phyloP scores from a whole-genome alignment of 2,329 filamentous ascomycete species.

The Stylonectria norvegica region DNA sequence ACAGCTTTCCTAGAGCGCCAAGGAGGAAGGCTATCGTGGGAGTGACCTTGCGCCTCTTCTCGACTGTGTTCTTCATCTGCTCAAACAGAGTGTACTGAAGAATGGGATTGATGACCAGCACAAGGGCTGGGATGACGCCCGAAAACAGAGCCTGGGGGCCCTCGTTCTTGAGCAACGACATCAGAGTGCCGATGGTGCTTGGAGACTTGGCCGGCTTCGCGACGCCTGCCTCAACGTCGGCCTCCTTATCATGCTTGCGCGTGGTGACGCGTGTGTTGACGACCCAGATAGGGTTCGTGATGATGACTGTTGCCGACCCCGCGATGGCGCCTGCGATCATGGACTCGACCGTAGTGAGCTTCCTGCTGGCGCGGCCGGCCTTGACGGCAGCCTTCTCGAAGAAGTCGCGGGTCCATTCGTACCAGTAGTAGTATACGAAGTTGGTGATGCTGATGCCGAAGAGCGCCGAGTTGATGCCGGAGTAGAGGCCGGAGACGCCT shows the following conservation, averaged over 20 bases:
- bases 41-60: slow-evolving; percentile 70
- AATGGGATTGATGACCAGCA: slow-evolving; percentile 97
- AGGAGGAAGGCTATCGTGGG: slow-evolving; percentile 86
- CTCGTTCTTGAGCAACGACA: slow-evolving; percentile 77
- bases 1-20: slow-evolving; percentile 88
- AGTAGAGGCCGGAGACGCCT: slow-evolving; percentile 83
- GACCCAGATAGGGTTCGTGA: slow-evolving; percentile 99
- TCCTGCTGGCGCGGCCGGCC: slow-evolving; percentile 69
- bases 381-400: slow-evolving; percentile 77
- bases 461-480: slow-evolving; percentile 87
- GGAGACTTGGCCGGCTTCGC: slow-evolving; percentile 49
- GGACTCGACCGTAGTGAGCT: slow-evolving; percentile 85
- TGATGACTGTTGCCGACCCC: slow-evolving; percentile 86
- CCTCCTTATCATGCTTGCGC: slow-evolving; percentile 58
- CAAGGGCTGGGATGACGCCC: slow-evolving; percentile 85
- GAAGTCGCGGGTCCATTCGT: slow-evolving; percentile 89
- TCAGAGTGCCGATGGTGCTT: slow-evolving; percentile 76
- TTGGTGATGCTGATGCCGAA: slow-evolving; percentile 99
- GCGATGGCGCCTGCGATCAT: slow-evolving; percentile 95
- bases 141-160: slow-evolving; percentile 83
- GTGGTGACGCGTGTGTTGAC: slow-evolving; percentile 98
- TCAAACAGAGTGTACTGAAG: slow-evolving; percentile 98
- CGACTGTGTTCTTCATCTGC: slow-evolving; percentile 89
- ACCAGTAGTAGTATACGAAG: slow-evolving; percentile 99
- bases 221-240: slow-evolving; percentile 40